Base-by-base conservation (phyloP, 2,329 filamentous ascomycete species). In the Teratosphaeria gauchensis region DNA sequence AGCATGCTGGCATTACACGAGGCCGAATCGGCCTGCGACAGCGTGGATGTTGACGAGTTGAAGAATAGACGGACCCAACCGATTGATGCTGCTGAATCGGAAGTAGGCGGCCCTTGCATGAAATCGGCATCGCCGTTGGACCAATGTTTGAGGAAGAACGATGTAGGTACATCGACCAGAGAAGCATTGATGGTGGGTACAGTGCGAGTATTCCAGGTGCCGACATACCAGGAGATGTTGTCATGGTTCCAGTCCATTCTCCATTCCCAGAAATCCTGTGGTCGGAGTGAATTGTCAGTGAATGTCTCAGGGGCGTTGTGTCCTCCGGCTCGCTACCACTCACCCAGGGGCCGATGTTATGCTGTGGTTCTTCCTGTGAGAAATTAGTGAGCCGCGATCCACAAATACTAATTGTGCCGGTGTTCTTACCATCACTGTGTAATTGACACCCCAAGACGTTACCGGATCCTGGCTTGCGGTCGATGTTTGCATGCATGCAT, bases 41-140 rank as follows among this genome's bases (percentile, higher is more conserved):
- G 57, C 8, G 68, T 76, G 66, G 71, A 75, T 7, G 71, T 62
- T 1, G 77, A 78, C 0, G 76, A 77, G 62, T 80, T 80, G 72
- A 80, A 80, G 64, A 80, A 80, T 31, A 76, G 68, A n/a, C 77
- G 73, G 9, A 76, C 71, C 75, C 76, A 80, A 7, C 70, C 75
- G 33, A 80, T 64, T 28, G 75, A 74, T 4, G 77, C 78, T 21
- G 69, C 64, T 2, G 75, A 73, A n/a, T 64, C 66, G 21, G 69
- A 69, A 16, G 48, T 53, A 1, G 78, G 77, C 14, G 78, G 78
- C 4, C 78, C 78, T 63, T 75, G 68, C 70, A 76, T 79, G 1
- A 69, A 75, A 60, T 73, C 74, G 12, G 65, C 61, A 60, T 79
- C 76, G 9, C 78, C 78, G 8, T 71, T 74, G 0, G 77, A 78